Evolutionary conservation across 768 basidiomycete genomes (phyloP).

Genomic region (Inosperma sp.): DNA sequence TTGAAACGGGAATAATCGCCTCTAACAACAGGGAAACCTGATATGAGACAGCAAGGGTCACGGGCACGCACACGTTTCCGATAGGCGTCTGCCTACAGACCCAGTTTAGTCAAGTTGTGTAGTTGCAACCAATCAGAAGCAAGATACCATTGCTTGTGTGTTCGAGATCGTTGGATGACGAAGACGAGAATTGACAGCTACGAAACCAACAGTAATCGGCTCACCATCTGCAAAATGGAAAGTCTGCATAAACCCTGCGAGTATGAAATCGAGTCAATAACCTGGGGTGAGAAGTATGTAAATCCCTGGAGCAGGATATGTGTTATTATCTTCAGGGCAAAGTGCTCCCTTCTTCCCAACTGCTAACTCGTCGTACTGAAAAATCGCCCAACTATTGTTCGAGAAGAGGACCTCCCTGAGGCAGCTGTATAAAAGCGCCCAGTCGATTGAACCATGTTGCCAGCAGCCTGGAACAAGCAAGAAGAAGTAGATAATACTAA

Average conservation of each 20-base stretch:
- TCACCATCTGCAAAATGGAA: slow-evolving; percentile 3
- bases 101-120: not conserved
- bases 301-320: slow-evolving; percentile 8
- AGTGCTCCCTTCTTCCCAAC: slow-evolving; percentile 7
- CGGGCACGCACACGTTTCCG: slow-evolving; percentile 11
- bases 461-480: slow-evolving; percentile 15
- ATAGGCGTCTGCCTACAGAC: slow-evolving; percentile 11
- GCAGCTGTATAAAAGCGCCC: slow-evolving; percentile 18
- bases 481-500: slow-evolving; percentile 1
- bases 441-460: slow-evolving; percentile 17
- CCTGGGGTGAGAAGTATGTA: slow-evolving; percentile 5
- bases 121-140: not conserved
- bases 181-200: slow-evolving; percentile 9
- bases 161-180: slow-evolving; percentile 13
- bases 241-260: not conserved
- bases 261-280: not conserved
- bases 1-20: slow-evolving; percentile 11
- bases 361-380: slow-evolving; percentile 11
- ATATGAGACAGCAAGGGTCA: slow-evolving; percentile 19
- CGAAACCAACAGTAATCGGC: slow-evolving; percentile 9
- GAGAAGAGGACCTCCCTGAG: slow-evolving; percentile 11
- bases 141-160: slow-evolving; percentile 8
- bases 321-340: slow-evolving; percentile 8
- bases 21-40: slow-evolving; percentile 11
- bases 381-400: slow-evolving; percentile 11